Evolutionary conservation across 305 asterid species (phyloP), one percentile per base, ranked within the genome.

Genomic region (Striga hermonthica): DNA sequence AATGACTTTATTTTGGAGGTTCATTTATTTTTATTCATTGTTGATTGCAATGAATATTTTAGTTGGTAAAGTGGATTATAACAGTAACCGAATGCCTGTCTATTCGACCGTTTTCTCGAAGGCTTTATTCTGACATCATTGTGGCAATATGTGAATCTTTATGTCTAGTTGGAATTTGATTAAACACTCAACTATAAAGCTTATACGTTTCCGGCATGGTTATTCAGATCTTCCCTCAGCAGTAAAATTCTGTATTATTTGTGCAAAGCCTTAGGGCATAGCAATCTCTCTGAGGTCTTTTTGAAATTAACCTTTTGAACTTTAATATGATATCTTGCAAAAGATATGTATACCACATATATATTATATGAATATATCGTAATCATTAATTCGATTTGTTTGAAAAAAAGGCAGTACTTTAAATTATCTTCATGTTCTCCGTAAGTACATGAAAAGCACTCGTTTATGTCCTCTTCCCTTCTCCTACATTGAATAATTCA

Each of bases 1-100:
- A 61, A 3, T 5, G 43, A 11, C 10, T 52, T 66, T 66, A 22
- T 22, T 55, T 40, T 41, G 11, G 47, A 55, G 47, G 40, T 54
- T 39, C 13, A 31, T 10, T 56, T n/a, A 22, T 22, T n/a, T n/a
- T n/a, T n/a, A 13, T 54, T 38, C 10, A 4, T 8, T 54, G 13
- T 54, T 6, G 59, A 10, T 54, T 28, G 7, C 5, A 38, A 28
- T 54, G 38, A 54, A 54, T 54, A 54, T 16, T 22, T 28, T 28
- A 54, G 60, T 54, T 54, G 28, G 40, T 54, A 54, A 9, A 7
- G 28, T 54, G 60, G 37, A 54, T 54, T 54, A 10, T 22, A 28
- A 54, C 34, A 11, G 13, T 22, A 54, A 22, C 38, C 9, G 40
- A 54, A 54, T 54, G 60, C 15, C 60, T 28, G 60, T 5, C 39